Evolutionary conservation across 768 basidiomycete species (phyloP), one percentile per base, ranked within the genome.

Genomic region (Gelatoporia subvermispora): DNA sequence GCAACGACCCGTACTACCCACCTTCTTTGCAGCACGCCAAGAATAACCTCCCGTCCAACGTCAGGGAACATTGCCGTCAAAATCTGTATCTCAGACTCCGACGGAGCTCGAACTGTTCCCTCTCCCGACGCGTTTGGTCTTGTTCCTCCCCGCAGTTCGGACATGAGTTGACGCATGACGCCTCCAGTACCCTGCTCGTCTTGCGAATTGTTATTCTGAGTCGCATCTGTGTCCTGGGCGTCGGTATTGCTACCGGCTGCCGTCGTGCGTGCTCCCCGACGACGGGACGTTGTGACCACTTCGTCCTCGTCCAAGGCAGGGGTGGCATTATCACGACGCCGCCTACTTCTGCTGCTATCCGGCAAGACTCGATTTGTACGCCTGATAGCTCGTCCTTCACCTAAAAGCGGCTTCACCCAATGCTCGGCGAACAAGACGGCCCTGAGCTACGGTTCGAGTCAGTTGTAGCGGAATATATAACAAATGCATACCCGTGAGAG

Each of bases 51-150:
- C 41, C 90, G 73, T 34, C 78, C 76, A 23, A 88, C 60, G 60
- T 87, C 79, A 18, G 93, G 92, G 62, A 96, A 96, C 86, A 96
- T 93, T 42, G 68, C 74, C 40, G 79, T 77, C 46, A 94, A 58
- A 41, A 88, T 81, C 8, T 72, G 64, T 45, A 94, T 87, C 66
- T 95, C 93, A 22, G 78, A 71, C 31, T 91, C 87, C 21, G 76
- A 75, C 1, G 90, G 87, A 10, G 82, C 81, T 36, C 88, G 75
- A 45, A 88, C 74, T 18, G 53, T 58, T 9, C 55, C 52, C n/a
- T 23, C 45, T n/a, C 57, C 51, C 38, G 45, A 36, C 3, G 42
- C 44, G 35, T n/a, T 36, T 17, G 48, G 48, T 8, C 50, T 5
- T 24, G 54, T 47, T 4, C 53, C 50, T 2, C 51, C 55, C 7